phyloP scores from a whole-genome alignment of 2,329 filamentous ascomycete genomes.

The Stagonosporopsis vannaccii region DNA sequence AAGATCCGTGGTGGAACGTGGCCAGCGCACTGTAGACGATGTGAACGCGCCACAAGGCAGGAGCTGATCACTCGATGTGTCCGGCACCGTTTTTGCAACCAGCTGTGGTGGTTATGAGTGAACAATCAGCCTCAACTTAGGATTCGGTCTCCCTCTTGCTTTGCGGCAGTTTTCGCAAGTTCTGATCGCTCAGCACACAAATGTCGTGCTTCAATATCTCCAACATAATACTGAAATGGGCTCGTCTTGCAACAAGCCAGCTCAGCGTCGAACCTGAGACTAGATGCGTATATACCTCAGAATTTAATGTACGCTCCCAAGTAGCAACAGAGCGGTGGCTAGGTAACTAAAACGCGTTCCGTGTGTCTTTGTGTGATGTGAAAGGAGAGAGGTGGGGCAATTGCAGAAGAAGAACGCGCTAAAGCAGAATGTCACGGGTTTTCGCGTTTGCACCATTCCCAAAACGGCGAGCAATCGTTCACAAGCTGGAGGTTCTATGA shows the following conservation, averaged over 20 bases:
- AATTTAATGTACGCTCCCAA: neutral
- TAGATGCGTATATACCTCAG: neutral
- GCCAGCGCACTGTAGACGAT: neutral
- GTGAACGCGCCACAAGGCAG: neutral
- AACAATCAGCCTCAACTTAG: neutral
- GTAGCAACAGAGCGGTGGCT: neutral
- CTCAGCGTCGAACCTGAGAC: neutral
- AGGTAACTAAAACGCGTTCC: neutral
- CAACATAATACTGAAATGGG: neutral
- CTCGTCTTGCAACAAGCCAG: neutral
- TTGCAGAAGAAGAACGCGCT: constrained; percentile 27
- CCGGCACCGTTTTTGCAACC: neutral
- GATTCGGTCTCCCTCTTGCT: neutral
- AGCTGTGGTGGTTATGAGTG: neutral
- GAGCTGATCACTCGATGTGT: neutral
- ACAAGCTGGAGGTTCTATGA: neutral
- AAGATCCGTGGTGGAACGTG: neutral
- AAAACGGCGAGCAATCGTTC: neutral
- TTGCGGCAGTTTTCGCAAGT: neutral
- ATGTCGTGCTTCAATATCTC: neutral
- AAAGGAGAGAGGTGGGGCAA: constrained; percentile 21
- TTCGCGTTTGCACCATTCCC: constrained; percentile 20
- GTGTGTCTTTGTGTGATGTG: constrained; percentile 1
- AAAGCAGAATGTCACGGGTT: constrained; percentile 39
- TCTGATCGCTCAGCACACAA: neutral